Evolutionary conservation across 768 basidiomycete species (phyloP).

Genomic region (Kwoniella sp.): DNA sequence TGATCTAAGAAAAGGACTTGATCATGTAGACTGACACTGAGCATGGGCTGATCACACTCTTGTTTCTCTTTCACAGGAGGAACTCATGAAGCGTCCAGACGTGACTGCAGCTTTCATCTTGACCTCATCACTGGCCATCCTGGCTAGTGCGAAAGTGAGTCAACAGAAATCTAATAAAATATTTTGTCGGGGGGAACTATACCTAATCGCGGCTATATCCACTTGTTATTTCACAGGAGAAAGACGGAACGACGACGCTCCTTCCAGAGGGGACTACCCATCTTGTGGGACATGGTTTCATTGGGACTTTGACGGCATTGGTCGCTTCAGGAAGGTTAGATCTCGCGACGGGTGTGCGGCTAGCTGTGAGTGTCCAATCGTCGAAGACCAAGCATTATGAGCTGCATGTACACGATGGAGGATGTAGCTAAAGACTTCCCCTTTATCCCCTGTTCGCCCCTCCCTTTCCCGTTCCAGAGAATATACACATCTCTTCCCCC

Average conservation of each 20-base stretch:
- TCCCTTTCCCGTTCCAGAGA: conserved; percentile 14
- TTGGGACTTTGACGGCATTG: conserved; percentile 51
- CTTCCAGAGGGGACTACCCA: conserved; percentile 45
- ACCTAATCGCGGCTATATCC: neutral
- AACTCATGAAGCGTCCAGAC: conserved; percentile 49
- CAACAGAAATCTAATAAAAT: too few species aligned
- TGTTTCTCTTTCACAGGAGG: conserved; percentile 28
- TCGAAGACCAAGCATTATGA: neutral
- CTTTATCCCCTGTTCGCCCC: too few species aligned
- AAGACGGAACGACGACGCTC: conserved; percentile 24
- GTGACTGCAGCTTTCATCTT: conserved; percentile 53
- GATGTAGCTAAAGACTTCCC: too few species aligned
- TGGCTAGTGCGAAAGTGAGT: conserved; percentile 50
- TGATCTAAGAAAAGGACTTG: neutral
- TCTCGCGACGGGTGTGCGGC: conserved; percentile 44
- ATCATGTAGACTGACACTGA: neutral
- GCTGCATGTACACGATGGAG: neutral
- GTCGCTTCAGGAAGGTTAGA: conserved; percentile 49
- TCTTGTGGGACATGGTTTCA: conserved; percentile 54
- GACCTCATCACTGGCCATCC: conserved; percentile 49
- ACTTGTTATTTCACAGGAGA: conserved; percentile 31
- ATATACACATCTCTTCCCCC: conserved; percentile 46
- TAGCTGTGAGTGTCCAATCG: conserved; percentile 36
- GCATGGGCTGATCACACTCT: neutral
- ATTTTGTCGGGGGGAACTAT: too few species aligned